These are phyloP conservation scores for Ilyonectria sp. DNA, from an alignment of 2,329 filamentous ascomycete species.

Conservation along the genomic window DNA sequence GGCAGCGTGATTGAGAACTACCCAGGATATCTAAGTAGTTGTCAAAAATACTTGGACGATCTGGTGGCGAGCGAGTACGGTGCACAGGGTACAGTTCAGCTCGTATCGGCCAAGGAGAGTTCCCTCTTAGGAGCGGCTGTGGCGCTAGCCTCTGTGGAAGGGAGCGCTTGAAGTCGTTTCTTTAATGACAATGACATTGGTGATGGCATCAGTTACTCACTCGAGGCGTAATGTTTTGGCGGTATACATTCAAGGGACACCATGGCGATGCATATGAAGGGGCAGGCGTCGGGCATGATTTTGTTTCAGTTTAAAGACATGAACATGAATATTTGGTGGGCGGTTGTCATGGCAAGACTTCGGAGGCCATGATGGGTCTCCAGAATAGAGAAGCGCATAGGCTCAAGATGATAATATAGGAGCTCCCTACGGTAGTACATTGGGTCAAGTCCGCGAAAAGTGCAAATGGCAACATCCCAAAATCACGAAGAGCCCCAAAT, in stretches of 20 bases:
- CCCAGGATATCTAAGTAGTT: slow-evolving; percentile 74
- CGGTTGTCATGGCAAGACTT: background rate
- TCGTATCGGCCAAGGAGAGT: slow-evolving; percentile 81
- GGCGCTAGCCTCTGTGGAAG: slow-evolving; percentile 67
- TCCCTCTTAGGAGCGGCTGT: slow-evolving; percentile 84
- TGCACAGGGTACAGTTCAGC: slow-evolving; percentile 64
- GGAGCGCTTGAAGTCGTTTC: slow-evolving; percentile 26
- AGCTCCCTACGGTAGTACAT: background rate
- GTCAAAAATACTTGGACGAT: slow-evolving; percentile 75
- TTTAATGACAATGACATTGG: background rate
- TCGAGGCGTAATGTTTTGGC: background rate
- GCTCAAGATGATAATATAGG: slow-evolving; percentile 15
- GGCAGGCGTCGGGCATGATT: slow-evolving; percentile 22
- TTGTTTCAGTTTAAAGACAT: slow-evolving; percentile 11
- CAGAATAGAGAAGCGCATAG: slow-evolving; percentile 21
- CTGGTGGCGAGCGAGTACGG: slow-evolving; percentile 62
- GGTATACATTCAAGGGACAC: background rate
- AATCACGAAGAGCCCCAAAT: too few relatives aligned
- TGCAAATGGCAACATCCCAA: too few relatives aligned
- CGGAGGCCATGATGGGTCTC: background rate
- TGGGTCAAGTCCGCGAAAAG: too few relatives aligned
- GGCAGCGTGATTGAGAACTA: slow-evolving; percentile 87
- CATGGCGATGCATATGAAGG: slow-evolving; percentile 24
- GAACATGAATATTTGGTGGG: background rate
- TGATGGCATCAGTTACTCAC: background rate